phyloP scores from a whole-genome alignment of 139 green algal genomes.

The Asterochloris erici region DNA sequence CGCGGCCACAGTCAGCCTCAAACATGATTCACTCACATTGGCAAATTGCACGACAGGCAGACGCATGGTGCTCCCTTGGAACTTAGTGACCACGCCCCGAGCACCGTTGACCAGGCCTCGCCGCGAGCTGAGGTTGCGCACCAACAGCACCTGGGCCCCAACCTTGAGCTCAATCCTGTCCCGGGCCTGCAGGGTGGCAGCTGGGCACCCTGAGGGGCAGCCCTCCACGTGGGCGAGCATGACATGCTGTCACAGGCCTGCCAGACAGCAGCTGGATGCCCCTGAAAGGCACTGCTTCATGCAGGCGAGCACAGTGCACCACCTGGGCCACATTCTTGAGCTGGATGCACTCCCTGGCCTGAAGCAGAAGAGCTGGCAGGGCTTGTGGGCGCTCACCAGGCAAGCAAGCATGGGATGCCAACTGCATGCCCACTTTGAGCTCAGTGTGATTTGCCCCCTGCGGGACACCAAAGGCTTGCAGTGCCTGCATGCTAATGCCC shows the following conservation, averaged over 20 bases:
- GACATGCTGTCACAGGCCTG: neutral
- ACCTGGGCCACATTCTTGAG: too few relatives aligned
- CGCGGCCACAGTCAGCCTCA: neutral
- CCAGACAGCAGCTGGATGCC: neutral
- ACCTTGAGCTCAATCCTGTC: constrained; percentile 40
- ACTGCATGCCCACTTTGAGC: too few relatives aligned
- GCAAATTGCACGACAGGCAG: constrained; percentile 30
- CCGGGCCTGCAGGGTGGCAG: constrained; percentile 1
- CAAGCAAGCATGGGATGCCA: too few relatives aligned
- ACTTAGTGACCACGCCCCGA: constrained; percentile 56
- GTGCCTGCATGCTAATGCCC: too few relatives aligned
- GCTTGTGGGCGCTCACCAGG: too few relatives aligned
- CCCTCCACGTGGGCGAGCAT: neutral
- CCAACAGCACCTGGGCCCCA: constrained; percentile 51
- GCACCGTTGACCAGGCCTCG: constrained; percentile 66
- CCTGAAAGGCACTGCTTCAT: too few relatives aligned
- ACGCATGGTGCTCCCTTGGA: constrained; percentile 19
- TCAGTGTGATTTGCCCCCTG: too few relatives aligned
- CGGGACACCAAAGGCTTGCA: too few relatives aligned
- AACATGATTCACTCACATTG: neutral
- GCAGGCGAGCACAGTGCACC: too few relatives aligned
- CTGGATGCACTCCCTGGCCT: too few relatives aligned
- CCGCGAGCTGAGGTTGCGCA: constrained; percentile 33
- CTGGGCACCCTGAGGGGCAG: neutral
- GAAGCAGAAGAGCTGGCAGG: too few relatives aligned